Evolutionary conservation across 352 stramenopile genomes (phyloP), one percentile per base, ranked within the genome.

Genomic region (Phytopythium montanum): DNA sequence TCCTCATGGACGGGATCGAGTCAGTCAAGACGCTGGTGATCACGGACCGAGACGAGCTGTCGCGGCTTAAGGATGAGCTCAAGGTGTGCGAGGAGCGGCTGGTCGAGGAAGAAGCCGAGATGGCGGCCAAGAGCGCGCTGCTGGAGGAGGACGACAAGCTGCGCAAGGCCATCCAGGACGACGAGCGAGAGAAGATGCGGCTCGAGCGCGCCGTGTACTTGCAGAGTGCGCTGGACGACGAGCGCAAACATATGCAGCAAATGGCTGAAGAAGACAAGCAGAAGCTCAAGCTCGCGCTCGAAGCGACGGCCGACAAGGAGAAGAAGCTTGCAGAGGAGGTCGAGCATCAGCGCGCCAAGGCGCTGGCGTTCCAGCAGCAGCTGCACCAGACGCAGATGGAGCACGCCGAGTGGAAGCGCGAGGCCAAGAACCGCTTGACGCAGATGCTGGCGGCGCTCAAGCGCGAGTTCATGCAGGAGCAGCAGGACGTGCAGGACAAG

Each of bases 131-230:
- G 56, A 89, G 74, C 28, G 79, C 77, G 41, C 67, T 93, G n/a
- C 59, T 93, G 31, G 79, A 89, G 21, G 81, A 93, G 61, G 80
- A 93, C 53, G 81, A 93, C 45, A 87, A 89, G 57, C 60, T 93
- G 19, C 73, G 81, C 25, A 75, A 80, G 46, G 81, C 79, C 3
- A 93, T 93, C 18, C 81, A 93, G 38, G 81, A 90, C 18, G 84
- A 91, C 46, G 84, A 93, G 59, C 77, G 84, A n/a, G 70, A 90
- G 50, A 92, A 93, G 53, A 91, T 90, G 80, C 75, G 89, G 65
- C 69, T 73, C 18, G 85, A 92, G 41, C 77, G 80, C n/a, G 72
- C 76, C 10, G 66, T 54, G 31, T 91, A 85, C 56, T 60, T 94
- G 23, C 68, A 88, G 52, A 60, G 67, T 19, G 79, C 77, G 0